Evolutionary conservation across 139 green algal genomes (phyloP), one percentile per base, ranked within the genome.

Genomic region (Trebouxia sp.): DNA sequence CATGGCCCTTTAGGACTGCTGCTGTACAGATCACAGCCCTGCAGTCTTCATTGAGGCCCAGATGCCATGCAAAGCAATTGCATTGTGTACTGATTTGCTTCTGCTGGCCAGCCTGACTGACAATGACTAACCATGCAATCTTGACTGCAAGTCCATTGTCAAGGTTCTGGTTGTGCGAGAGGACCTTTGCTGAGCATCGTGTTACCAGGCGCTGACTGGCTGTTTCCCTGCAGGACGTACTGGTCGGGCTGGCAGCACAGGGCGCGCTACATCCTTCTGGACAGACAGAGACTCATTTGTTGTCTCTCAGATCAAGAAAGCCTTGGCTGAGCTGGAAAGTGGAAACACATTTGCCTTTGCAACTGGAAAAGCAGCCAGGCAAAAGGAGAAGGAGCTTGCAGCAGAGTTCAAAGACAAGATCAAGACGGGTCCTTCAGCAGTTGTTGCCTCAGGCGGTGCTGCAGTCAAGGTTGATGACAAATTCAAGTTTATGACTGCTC

Each of bases 261-360:
- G 94, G 0, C 87, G 93, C 10, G 91, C 94, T 6, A 96, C 92
- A 9, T 95, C 89, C 5, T 92, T 96, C 79, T 94, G 91, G 85
- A 93, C 89, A 38, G 93, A 97, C 47, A 76, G 88, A 10, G 89
- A 94, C 83, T 88, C 83, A 1, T 96, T 91, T 85, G 72, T 97
- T 26, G 92, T 94, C 8, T 78, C 35, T 24, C 90, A 90, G 80
- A 92, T 92, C 83, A 88, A 90, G 69, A 90, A 83, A 51, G 93
- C 93, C 3, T 75, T 97, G 1, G 53, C 85, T 35, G 91, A 96
- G 83, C 66, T 93, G 45, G 93, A 95, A 55, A 88, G 85, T 47
- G 93, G 93, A 85, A 97, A 97, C 84, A 83, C 85, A 20, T 88
- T 91, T 75, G 92, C 91, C 0, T 97, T 97, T 89, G 91, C 91